phyloP scores from a whole-genome alignment of 2,329 filamentous ascomycete genomes.

The Tolypocladium guangdongense region DNA sequence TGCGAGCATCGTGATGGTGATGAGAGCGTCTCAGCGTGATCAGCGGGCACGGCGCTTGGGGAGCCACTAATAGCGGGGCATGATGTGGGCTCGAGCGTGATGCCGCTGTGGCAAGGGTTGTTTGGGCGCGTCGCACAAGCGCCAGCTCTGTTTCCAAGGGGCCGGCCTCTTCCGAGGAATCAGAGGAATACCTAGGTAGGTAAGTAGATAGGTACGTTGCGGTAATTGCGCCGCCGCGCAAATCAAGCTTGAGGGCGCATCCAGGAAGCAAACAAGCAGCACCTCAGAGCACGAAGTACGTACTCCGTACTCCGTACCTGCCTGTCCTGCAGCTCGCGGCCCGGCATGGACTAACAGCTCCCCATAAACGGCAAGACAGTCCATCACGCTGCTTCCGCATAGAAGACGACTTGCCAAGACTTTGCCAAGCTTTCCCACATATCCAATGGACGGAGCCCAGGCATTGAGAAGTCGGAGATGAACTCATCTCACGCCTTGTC shows the following conservation, averaged over 20 bases:
- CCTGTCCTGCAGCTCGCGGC: too few species aligned
- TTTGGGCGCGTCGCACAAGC: neutral
- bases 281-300: too few species aligned
- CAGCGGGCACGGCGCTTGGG: neutral
- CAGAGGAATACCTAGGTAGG: too few species aligned
- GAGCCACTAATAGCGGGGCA: neutral
- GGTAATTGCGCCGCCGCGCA: neutral
- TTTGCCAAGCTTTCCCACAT: neutral
- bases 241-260: neutral
- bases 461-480: neutral
- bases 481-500: neutral
- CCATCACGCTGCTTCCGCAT: too few species aligned
- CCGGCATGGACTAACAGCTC: too few species aligned
- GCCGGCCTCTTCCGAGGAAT: too few species aligned
- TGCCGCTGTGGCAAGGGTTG: too few species aligned
- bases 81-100: neutral
- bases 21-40: too few species aligned
- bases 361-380: too few species aligned
- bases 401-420: neutral
- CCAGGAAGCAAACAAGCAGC: neutral
- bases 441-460: too few species aligned
- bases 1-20: too few species aligned
- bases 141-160: neutral
- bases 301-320: too few species aligned
- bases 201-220: neutral